phyloP scores from a whole-genome alignment of 495 filamentous ascomycete genomes.

The Jackrogersella minutella region DNA sequence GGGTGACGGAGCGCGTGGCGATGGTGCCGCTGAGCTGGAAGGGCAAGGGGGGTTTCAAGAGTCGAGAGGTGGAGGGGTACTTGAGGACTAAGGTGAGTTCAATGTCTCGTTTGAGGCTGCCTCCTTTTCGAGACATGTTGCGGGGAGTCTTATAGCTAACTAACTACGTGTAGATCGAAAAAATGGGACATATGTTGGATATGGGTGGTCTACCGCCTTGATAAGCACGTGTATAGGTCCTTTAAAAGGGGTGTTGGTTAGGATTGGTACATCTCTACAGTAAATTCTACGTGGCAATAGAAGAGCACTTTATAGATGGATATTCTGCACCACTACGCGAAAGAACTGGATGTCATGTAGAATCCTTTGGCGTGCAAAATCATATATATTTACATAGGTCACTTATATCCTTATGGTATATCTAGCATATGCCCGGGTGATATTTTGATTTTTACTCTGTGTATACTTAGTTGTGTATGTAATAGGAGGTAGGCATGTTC shows the following conservation, averaged over 20 bases:
- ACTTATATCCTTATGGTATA: background rate
- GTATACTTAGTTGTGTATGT: too few species aligned
- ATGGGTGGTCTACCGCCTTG: slow-evolving; percentile 38
- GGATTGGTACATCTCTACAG: background rate
- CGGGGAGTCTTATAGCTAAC: slow-evolving; percentile 14
- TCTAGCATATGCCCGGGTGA: too few species aligned
- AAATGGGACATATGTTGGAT: slow-evolving; percentile 73
- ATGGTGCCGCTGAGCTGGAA: slow-evolving; percentile 98
- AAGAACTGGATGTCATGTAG: background rate
- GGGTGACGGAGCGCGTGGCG: slow-evolving; percentile 86
- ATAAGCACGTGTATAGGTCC: background rate
- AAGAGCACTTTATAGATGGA: background rate
- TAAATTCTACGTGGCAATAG: background rate
- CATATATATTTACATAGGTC: background rate
- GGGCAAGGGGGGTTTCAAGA: slow-evolving; percentile 81
- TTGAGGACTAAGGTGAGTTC: slow-evolving; percentile 90
- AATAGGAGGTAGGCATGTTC: too few species aligned
- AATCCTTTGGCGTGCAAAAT: background rate
- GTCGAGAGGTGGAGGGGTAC: slow-evolving; percentile 91
- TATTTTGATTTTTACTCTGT: too few species aligned
- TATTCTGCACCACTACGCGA: background rate
- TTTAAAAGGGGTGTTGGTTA: background rate
- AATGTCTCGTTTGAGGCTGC: slow-evolving; percentile 26
- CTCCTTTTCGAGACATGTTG: background rate
- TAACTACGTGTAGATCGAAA: slow-evolving; percentile 62